Base-by-base conservation (phyloP, 306 rosid genomes). In the Fragaria nilgerrensis region DNA sequence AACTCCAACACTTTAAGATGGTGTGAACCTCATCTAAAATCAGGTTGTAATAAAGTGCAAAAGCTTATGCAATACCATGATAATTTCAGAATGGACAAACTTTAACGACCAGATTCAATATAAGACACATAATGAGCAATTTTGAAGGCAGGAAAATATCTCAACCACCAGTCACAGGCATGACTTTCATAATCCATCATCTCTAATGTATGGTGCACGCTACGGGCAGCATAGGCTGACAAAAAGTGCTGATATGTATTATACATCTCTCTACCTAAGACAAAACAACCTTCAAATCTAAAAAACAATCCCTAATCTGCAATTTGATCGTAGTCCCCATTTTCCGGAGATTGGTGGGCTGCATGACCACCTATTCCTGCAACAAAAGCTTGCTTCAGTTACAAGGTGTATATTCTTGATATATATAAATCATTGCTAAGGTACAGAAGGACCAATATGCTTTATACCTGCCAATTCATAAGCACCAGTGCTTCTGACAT, bases 311-410 rank as follows among this genome's bases (percentile, higher is more conserved):
- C 83, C 78, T 86, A 88, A 68, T 90, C 96, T n/a, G 82, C 91
- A 79, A 92, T 90, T 81, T 89, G 92, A 48, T 84, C 93, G 23
- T 89, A 92, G 81, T 92, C 98, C 43, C 97, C 95, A 27, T 94
- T 94, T 86, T 90, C 95, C 0, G 93, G 97, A 77, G 97, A 92
- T 36, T 90, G 98, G 74, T 90, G 93, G 0, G 83, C 82, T 70
- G 79, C 88, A 29, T 77, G 89, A 34, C 90, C 97, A 77, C 84
- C 80, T 82, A 88, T 87, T 84, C 91, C 97, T 88, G 93, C 82
- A 49, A 82, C 19, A 70, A 66, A 73, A 81, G 79, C 66, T 53
- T 71, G 48, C 61, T 74, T 72, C 53, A 45, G 56, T 48, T 69
- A 22, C 2, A 22, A 1, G 14, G 13, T 23, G 11, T 14, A 32